Percentiles rank a stretch among this genome's conserved stretches.
Conservation (phyloP, 2,329 filamentous ascomycete genomes). For the Kalmusia sp. region DNA sequence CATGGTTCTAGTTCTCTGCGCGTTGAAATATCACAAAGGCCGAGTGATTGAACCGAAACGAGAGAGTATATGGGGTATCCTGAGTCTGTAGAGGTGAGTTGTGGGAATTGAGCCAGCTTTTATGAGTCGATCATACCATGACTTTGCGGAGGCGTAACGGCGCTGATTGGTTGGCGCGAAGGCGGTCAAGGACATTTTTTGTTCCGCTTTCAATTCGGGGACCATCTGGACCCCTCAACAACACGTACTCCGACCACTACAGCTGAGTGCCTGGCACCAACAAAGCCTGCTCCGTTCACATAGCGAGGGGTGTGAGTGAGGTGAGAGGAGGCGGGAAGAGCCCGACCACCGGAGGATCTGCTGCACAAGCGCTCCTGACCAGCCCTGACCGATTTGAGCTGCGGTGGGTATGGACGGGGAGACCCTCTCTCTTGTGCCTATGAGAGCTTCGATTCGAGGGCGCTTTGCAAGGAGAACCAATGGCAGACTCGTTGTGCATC, state of each 20-base stretch:
- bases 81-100: neutral
- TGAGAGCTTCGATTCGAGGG: too few relatives aligned
- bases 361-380: too few relatives aligned
- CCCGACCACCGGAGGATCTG: too few relatives aligned
- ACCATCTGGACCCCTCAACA: neutral
- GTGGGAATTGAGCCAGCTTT: slow-evolving; percentile 6
- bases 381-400: too few relatives aligned
- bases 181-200: slow-evolving; percentile 21
- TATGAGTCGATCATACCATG: slow-evolving; percentile 38
- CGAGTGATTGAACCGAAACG: neutral
- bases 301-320: neutral
- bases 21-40: neutral
- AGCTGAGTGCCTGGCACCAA: too few relatives aligned
- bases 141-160: slow-evolving; percentile 29
- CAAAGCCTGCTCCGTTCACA: neutral
- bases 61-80: neutral
- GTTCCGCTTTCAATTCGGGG: slow-evolving; percentile 5
- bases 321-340: neutral
- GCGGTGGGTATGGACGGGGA: neutral
- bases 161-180: slow-evolving; percentile 31
- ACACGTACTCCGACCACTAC: too few relatives aligned
- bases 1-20: slow-evolving; percentile 20
- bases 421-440: too few relatives aligned
- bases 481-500: too few relatives aligned
- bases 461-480: too few relatives aligned